Base-by-base conservation (phyloP, 768 basidiomycete genomes). In the Gyrodon lividus region DNA sequence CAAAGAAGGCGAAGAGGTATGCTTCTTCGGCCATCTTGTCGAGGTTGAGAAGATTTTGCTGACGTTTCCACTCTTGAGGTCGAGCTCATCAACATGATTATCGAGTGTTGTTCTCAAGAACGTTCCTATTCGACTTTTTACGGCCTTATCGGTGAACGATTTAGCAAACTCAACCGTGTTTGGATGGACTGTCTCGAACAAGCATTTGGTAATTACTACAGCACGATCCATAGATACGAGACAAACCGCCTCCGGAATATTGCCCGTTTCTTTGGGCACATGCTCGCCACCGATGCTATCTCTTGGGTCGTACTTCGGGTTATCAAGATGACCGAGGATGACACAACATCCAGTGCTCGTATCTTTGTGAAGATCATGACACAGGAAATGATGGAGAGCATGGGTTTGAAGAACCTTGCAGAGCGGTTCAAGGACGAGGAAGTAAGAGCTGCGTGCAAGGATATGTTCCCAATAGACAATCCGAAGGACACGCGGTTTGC, bases 61-160 rank as follows among this genome's bases (percentile, higher is more conserved):
- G 17, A 17, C 8, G 28, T 50, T 35, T 43, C 22, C 42, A 4
- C 50, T 14, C 20, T 31, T n/a, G 62, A 97, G 92, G 89, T 92
- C 60, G 96, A 98, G 68, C 72, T 99, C 51, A 83, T 91, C 68
- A 98, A 98, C 77, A 99, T 99, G 97, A 82, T 99, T 56, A 90
- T 99, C 70, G 96, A 98, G 64, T 99, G 97, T 88, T 98, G 97
- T 69, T 98, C 97, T 2, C 97, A 99, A 75, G 97, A 98, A 69
- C 89, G 97, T 13, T 94, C 96, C 1, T 99, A 98, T 70, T 92
- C 91, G 2, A 89, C 80, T n/a, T 98, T 97, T 77, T 99, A 95
- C 63, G 97, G 97, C 12, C 83, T 98, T 19, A 79, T 97, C 56
- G 93, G 93, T 48, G 97, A 99, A 69, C 89, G 97, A 19, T 94